Percentiles rank a stretch among this genome's conserved stretches.
Evolutionary conservation across 108 stramenopile species (phyloP).

Genomic region (Discostella stelligeroides): DNA sequence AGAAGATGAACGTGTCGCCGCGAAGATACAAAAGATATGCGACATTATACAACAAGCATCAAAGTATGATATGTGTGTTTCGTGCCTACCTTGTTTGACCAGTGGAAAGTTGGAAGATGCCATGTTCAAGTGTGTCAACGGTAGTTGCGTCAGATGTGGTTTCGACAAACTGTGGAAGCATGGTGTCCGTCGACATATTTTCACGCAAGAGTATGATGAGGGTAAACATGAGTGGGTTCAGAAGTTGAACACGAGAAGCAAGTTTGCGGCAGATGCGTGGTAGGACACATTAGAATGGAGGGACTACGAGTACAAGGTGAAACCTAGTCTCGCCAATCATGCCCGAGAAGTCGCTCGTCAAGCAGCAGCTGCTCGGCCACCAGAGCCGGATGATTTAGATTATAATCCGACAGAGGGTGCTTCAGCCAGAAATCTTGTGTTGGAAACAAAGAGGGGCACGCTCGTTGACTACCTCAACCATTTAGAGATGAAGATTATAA

Average conservation of each 20-base stretch:
- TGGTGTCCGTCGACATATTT: neutral
- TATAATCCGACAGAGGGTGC: neutral
- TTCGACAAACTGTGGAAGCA: slow-evolving; percentile 9
- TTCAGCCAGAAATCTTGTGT: neutral
- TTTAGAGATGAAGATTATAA: neutral
- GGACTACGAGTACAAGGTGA: neutral
- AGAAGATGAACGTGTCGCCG: neutral
- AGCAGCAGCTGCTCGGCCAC: slow-evolving; percentile 2
- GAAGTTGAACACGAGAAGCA: neutral
- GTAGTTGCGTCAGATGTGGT: neutral
- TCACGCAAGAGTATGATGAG: neutral
- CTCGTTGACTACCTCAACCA: slow-evolving; percentile 1
- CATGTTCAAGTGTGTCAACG: neutral
- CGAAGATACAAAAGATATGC: neutral
- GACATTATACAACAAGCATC: neutral
- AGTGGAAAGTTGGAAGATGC: neutral
- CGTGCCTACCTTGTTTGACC: neutral
- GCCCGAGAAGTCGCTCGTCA: slow-evolving; percentile 6
- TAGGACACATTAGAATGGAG: neutral
- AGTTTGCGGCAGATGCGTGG: neutral
- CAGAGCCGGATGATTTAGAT: slow-evolving; percentile 1
- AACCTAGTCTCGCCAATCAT: neutral
- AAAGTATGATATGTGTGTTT: slow-evolving; percentile 9
- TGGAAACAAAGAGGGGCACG: neutral
- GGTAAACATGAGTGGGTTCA: neutral